Evolutionary conservation across 306 rosid species (phyloP), one percentile per base, ranked within the genome.

Genomic region (Cicer cuneatum): DNA sequence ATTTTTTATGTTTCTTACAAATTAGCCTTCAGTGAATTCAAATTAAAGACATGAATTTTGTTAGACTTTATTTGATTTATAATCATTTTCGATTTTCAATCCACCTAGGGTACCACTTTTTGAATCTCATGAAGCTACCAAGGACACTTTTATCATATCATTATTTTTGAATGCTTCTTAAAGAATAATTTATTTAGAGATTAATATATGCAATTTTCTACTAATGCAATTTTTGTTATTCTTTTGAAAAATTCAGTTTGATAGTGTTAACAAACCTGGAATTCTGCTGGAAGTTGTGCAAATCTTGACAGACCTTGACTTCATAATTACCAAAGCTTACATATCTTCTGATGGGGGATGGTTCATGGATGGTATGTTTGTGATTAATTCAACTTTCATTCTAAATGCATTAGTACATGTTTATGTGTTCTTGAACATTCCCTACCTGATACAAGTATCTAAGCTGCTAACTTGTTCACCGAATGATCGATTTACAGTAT

Each of bases 281-380:
- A 91, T 91, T 80, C 89, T 91, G 71, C 81, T 91, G 62, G 95
- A 91, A 85, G 93, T 91, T 0, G 95, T 91, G 40, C 93, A 91
- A 76, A 80, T 89, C 42, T 74, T 87, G 43, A 81, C 92, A n/a
- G 95, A 91, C 61, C 87, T 91, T 71, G 95, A 89, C 76, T 78
- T 91, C 87, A 86, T 85, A 64, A 86, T 91, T 61, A 83, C 89
- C 63, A 91, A 91, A 78, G 97, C 93, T 76, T 87, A 91, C 79
- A 82, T 91, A 69, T 87, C 92, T 75, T 89, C 93, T 38, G 95
- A 89, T 68, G 97, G 97, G 10, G 91, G 91, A 85, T 91, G 92
- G 95, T 91, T 91, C 83, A 87, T 91, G 97, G 95, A 91, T 75
- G 93, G 92, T 91, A 85, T 8, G 86, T 71, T 51, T 64, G 57